These are phyloP conservation scores for Smallanthus sonchifolius DNA, from an alignment of 129 eudicot species.

Conservation along the genomic window DNA sequence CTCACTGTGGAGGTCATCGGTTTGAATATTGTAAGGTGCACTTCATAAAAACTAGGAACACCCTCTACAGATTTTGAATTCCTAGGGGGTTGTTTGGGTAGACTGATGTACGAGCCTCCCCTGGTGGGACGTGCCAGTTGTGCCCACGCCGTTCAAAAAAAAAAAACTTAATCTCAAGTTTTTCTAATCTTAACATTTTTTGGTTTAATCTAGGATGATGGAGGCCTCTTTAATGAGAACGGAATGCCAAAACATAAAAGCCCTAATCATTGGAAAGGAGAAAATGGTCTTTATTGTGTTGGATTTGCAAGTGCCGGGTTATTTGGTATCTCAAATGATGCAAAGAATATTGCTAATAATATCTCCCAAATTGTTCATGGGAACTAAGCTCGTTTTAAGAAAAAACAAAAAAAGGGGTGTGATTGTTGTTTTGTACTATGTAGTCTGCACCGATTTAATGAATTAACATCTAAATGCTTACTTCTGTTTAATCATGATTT, in stretches of 20 bases:
- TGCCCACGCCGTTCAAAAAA: too few relatives aligned
- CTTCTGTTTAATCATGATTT: neutral
- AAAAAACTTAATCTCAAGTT: too few relatives aligned
- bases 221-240: constrained; percentile 30
- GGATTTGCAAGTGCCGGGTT: constrained; percentile 51
- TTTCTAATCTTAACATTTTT: neutral
- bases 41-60: too few relatives aligned
- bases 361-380: constrained; percentile 13
- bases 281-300: constrained; percentile 50
- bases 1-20: too few relatives aligned
- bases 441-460: neutral
- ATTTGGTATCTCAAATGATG: constrained; percentile 47
- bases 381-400: neutral
- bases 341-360: constrained; percentile 38
- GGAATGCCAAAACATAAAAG: constrained; percentile 37
- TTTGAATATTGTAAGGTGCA: too few relatives aligned
- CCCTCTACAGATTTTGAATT: too few relatives aligned
- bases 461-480: neutral
- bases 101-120: too few relatives aligned
- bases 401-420: neutral
- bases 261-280: constrained; percentile 61
- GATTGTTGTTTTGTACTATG: neutral
- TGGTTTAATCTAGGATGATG: constrained; percentile 26
- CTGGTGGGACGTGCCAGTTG: too few relatives aligned
- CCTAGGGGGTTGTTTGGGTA: too few relatives aligned